phyloP scores from a whole-genome alignment of 2,329 filamentous ascomycete genomes.

The Trichoderma sp. region DNA sequence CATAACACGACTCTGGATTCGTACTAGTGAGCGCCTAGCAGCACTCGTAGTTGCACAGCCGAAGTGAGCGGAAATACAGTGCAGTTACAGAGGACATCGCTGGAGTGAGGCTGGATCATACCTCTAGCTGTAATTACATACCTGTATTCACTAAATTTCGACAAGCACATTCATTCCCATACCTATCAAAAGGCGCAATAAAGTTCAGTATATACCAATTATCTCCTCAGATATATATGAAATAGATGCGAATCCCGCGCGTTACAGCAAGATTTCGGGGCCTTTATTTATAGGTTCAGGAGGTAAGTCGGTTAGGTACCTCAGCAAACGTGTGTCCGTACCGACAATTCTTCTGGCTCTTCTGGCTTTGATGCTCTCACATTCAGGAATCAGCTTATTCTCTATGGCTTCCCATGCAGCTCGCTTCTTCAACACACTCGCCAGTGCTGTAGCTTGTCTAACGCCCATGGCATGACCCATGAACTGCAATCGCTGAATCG shows the following conservation, averaged over 20 bases:
- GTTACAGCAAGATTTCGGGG: neutral
- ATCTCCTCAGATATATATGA: neutral
- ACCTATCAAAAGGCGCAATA: neutral
- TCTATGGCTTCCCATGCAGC: neutral
- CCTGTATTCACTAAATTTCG: neutral
- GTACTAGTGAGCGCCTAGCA: too few species aligned
- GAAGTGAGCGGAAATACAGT: too few species aligned
- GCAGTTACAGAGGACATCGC: neutral
- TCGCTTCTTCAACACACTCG: neutral
- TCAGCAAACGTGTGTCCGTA: neutral
- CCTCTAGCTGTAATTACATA: too few species aligned
- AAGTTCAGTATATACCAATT: neutral
- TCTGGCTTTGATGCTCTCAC: neutral
- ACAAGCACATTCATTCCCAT: neutral
- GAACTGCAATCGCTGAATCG: neutral
- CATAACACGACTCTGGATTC: neutral
- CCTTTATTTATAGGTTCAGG: neutral
- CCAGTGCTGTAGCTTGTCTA: neutral
- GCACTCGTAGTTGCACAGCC: too few species aligned
- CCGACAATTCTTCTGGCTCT: neutral
- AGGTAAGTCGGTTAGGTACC: neutral
- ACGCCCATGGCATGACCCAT: neutral
- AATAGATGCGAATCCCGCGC: neutral
- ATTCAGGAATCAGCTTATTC: neutral
- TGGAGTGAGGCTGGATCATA: neutral